Evolutionary conservation across 352 stramenopile species (phyloP).

Genomic region (Phytophthora citricola): DNA sequence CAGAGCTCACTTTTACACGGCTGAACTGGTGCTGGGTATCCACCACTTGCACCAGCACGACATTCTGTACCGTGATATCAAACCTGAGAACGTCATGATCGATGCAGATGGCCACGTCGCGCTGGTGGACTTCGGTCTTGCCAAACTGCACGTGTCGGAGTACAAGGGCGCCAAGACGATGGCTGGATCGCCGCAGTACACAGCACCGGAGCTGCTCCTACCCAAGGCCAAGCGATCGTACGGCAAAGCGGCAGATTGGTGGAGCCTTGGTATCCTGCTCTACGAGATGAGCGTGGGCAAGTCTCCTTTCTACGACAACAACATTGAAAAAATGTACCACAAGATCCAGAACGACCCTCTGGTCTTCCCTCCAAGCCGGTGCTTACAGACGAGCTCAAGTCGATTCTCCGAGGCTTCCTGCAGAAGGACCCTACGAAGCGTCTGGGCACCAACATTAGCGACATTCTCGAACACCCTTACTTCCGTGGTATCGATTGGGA

Average conservation of each 20-base stretch:
- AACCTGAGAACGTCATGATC: conserved; percentile 97
- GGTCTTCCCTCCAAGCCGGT: conserved; percentile 76
- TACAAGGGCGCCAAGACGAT: conserved; percentile 91
- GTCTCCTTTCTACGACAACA: conserved; percentile 94
- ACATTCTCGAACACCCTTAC: conserved; percentile 85
- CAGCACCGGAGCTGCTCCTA: conserved; percentile 81
- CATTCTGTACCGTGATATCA: conserved; percentile 97
- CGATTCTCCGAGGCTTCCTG: conserved; percentile 81
- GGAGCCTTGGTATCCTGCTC: conserved; percentile 90
- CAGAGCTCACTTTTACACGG: conserved; percentile 93
- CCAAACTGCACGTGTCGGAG: conserved; percentile 93
- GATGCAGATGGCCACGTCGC: conserved; percentile 95
- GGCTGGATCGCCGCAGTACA: conserved; percentile 90
- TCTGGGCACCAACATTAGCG: conserved; percentile 88
- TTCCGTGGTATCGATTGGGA: conserved; percentile 89
- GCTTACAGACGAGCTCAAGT: conserved; percentile 76
- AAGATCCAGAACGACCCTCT: conserved; percentile 91
- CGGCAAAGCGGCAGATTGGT: conserved; percentile 90
- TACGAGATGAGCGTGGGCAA: conserved; percentile 95
- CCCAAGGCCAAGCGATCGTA: conserved; percentile 89
- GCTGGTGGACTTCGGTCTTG: conserved; percentile 95
- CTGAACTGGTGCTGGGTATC: conserved; percentile 93
- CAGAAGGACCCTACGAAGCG: conserved; percentile 90
- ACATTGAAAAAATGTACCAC: conserved; percentile 95
- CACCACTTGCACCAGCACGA: conserved; percentile 94